phyloP scores from a whole-genome alignment of 176 grass and related monocot species.

The Tuctoria greenei region DNA sequence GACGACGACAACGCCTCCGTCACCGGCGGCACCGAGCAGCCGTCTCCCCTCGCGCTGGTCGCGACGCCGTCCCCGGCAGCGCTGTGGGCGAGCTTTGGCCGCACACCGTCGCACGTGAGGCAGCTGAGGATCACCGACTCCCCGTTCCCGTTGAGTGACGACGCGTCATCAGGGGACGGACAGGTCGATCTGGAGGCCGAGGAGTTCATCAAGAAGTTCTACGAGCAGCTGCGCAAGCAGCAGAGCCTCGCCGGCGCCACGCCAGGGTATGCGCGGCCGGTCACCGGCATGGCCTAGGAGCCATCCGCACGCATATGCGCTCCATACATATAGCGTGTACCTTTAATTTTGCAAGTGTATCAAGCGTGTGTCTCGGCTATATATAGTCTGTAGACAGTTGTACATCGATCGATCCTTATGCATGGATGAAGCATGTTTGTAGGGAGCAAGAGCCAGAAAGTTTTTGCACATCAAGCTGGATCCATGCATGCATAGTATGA shows the following conservation, averaged over 20 bases:
- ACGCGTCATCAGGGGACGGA: slow-evolving; percentile 26
- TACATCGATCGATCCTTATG: not conserved
- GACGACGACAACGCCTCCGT: not conserved
- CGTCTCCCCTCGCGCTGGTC: slow-evolving; percentile 15
- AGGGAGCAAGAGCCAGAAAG: slow-evolving; percentile 17
- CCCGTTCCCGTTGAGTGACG: slow-evolving; percentile 56
- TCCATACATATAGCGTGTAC: not conserved
- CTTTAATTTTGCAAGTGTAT: slow-evolving; percentile 25
- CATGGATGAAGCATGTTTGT: slow-evolving; percentile 43
- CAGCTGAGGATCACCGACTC: slow-evolving; percentile 92
- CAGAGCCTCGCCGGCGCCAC: slow-evolving; percentile 45
- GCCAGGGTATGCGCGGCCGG: slow-evolving; percentile 34
- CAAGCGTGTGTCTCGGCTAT: not conserved
- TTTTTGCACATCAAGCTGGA: slow-evolving; percentile 28
- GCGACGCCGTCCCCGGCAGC: slow-evolving; percentile 50
- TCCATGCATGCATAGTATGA: slow-evolving; percentile 27
- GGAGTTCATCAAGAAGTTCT: slow-evolving; percentile 71
- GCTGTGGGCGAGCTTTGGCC: slow-evolving; percentile 47
- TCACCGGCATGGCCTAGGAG: slow-evolving; percentile 40
- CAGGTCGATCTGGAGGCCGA: slow-evolving; percentile 59
- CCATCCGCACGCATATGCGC: not conserved
- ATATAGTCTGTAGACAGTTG: not conserved
- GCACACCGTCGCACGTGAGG: slow-evolving; percentile 56
- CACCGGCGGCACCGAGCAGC: slow-evolving; percentile 20
- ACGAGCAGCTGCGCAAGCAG: slow-evolving; percentile 67